Conservation (phyloP, 2,329 filamentous ascomycete genomes). For the Alternaria solani region DNA sequence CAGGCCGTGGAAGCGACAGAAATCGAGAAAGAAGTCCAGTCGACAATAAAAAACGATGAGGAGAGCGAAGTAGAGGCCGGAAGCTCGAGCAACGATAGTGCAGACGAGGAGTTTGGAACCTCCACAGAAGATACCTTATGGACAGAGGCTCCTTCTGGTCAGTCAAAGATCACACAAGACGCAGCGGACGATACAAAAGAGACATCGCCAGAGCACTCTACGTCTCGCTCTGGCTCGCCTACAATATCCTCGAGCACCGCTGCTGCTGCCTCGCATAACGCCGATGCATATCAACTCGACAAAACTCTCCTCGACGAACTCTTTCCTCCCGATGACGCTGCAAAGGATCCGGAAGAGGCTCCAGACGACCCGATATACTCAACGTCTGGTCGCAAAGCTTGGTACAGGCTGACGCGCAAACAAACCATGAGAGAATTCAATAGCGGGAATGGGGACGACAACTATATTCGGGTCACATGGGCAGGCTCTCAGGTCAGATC, state of each 20-base stretch:
- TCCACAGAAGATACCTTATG: conserved; percentile 10
- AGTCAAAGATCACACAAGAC: not conserved
- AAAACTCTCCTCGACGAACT: conserved; percentile 34
- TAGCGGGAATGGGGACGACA: conserved; percentile 44
- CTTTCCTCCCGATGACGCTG: conserved; percentile 28
- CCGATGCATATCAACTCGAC: conserved; percentile 20
- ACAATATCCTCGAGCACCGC: not conserved
- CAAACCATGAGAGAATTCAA: conserved; percentile 52
- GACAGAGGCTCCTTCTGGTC: conserved; percentile 2
- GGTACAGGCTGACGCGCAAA: conserved; percentile 51
- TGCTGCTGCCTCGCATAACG: not conserved
- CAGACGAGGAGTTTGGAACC: conserved; percentile 12
- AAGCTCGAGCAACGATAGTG: conserved; percentile 7
- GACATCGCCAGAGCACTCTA: not conserved
- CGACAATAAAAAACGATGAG: not conserved
- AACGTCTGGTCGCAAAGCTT: conserved; percentile 48
- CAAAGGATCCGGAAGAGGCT: conserved; percentile 21
- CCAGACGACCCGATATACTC: conserved; percentile 45
- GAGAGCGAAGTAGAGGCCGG: not conserved
- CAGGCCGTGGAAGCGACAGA: not conserved
- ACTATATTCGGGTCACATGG: conserved; percentile 51
- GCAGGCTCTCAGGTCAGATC: conserved; percentile 40
- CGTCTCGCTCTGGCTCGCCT: not conserved
- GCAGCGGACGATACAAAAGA: not conserved
- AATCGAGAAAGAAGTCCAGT: not conserved